phyloP scores from a whole-genome alignment of 768 basidiomycete species.

The Trametes villosa region DNA sequence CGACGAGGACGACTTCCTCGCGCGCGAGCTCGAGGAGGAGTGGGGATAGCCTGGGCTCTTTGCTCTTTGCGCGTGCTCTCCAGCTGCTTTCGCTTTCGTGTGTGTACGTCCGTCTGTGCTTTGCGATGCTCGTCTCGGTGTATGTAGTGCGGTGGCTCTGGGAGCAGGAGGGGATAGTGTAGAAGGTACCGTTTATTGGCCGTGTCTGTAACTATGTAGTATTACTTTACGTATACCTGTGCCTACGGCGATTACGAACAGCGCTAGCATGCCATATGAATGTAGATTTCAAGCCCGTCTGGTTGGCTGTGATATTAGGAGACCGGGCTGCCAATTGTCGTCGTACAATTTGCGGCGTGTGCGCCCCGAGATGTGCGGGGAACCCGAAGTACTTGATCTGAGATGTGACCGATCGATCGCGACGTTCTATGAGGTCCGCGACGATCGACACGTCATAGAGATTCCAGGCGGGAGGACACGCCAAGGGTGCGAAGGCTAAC shows the following conservation, averaged over 20 bases:
- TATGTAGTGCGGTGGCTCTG: slow-evolving; percentile 42
- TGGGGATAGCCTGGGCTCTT: slow-evolving; percentile 56
- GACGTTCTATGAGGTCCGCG: background rate
- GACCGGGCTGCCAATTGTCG: no score
- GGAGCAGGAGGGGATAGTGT: slow-evolving; percentile 12
- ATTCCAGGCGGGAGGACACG: no score
- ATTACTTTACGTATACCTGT: slow-evolving; percentile 62
- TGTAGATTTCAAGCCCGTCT: background rate
- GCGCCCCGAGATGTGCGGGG: no score
- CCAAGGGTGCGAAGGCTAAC: no score
- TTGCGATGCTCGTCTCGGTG: slow-evolving; percentile 39
- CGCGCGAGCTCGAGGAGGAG: slow-evolving; percentile 78
- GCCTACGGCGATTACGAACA: slow-evolving; percentile 33
- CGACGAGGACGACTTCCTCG: slow-evolving; percentile 78
- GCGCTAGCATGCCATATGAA: background rate
- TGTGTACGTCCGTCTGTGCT: slow-evolving; percentile 1
- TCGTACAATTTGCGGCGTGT: no score
- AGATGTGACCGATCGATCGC: background rate
- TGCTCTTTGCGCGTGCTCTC: background rate
- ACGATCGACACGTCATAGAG: no score
- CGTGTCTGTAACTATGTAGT: slow-evolving; percentile 67
- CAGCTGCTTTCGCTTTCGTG: background rate
- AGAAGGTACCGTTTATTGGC: slow-evolving; percentile 60
- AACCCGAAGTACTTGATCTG: background rate
- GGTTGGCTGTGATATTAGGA: no score